Base-by-base conservation (phyloP, 352 stramenopile genomes). In the Pelagophyceae sp. region DNA sequence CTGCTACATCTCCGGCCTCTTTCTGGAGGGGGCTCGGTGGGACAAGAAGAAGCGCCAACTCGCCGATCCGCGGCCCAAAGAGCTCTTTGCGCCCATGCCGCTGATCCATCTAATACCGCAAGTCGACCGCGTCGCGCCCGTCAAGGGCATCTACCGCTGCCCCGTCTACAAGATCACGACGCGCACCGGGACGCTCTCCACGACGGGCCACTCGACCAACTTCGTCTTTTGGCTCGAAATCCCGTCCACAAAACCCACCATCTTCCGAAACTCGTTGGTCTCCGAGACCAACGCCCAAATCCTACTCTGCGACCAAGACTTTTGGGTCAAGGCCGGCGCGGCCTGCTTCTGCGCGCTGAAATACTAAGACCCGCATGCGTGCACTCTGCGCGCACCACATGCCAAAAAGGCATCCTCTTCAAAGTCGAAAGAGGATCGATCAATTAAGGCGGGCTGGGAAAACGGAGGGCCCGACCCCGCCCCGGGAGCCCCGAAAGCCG, bases 151-250 rank as follows among this genome's bases (percentile, higher is more conserved):
- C 69, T 97, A 97, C 75, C 89, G 90, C n/a, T 96, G 91, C 60
- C 92, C 92, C 0, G 89, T 97, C 58, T 97, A 97, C 88, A 97
- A 97, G 82, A 94, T 96, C 69, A 87, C 96, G 67, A 96, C 90
- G 33, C 85, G 92, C 64, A 93, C 90, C 90, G 92, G 92, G 40
- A 96, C 89, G 60, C 84, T 97, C 38, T 95, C 89, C 17, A 97
- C 92, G 1, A 97, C 93, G 33, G 93, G 93, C 37, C 93, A 97
- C 77, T 96, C 90, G 54, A 97, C 93, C 35, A 97, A 97, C 84
- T 97, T 97, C 83, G 92, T 97, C 81, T 95, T 97, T 89, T 96
- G 89, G 25, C 89, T 97, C 54, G 88, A 90, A 45, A 77, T 98
- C 32, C 93, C 93, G 29, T 97, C 97, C 85, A 86, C 86, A 40